Evolutionary conservation across 352 stramenopile species (phyloP), one percentile per base, ranked within the genome.

Genomic region (Phytophthora pini): DNA sequence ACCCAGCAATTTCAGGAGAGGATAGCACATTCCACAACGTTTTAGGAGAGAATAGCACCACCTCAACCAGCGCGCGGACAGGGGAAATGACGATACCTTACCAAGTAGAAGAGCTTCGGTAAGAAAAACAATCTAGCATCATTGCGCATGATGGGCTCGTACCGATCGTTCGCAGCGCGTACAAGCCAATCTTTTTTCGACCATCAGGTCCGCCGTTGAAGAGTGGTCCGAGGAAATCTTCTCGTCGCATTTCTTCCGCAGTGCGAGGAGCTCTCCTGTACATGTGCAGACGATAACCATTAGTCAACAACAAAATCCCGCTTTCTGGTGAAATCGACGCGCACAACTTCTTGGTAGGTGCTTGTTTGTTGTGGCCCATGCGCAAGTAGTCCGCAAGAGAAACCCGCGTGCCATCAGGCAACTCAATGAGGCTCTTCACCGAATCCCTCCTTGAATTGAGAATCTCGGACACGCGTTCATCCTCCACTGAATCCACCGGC

Each of bases 311-410:
- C 26, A 36, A 22, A 6, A 65, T 38, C 17, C 20, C 9, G 2
- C 11, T 24, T 22, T 4, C 51, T 10, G 1, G 24, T 3, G 0
- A 47, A 52, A 44, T 49, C 24, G n/a, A 70, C 51, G 70, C 62
- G 53, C 68, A 77, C 72, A 87, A 87, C 78, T 63, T 89, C 70
- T 84, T 87, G 55, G 60, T 74, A 38, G 63, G 27, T 3, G 43
- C n/a, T 63, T 59, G 51, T 22, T 70, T 57, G 27, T 58, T 61
- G 56, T 76, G 74, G 29, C 79, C 61, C 70, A 89, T 76, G 45
- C 81, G 82, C 22, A 93, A 47, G 56, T 90, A 93, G 22, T 89
- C 82, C 7, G 74, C 61, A 0, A 93, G 68, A 46, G 80, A 80
- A 29, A 92, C 51, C 20, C 65, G 70, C 3, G 81, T 90, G 20